Base-by-base conservation (phyloP, 495 filamentous ascomycete genomes). In the Immersiella caudata region DNA sequence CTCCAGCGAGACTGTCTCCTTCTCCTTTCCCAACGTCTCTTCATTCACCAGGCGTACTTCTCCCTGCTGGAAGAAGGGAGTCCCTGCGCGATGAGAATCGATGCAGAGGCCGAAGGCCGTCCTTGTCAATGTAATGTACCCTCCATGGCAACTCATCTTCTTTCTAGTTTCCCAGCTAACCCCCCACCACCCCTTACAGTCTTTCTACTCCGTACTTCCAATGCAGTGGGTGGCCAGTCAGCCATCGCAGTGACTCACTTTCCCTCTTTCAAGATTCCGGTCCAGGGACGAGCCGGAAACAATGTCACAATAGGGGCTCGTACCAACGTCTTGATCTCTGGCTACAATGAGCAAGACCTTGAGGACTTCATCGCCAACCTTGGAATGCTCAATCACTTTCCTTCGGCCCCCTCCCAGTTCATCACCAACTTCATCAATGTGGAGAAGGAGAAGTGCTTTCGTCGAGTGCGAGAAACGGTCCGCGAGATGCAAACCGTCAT, bases 131-230 rank as follows among this genome's bases (percentile, higher is more conserved):
- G 61, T 63, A 54, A 9, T 14, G 26, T n/a, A n/a, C n/a, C n/a
- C n/a, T n/a, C n/a, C n/a, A n/a, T n/a, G n/a, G n/a, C n/a, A n/a
- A n/a, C n/a, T n/a, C n/a, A 24, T 12, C 24, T 5, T n/a, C 20
- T 52, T 49, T 6, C 24, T 22, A 27, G 54, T 21, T 54, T 29
- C 29, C 58, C 9, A 16, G 29, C 29, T 4, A 8, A 33, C 29
- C 8, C 3, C 3, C 29, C 8, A 8, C 3, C 8, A 8, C 29
- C 8, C 29, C 24, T 7, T 2, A 12, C 61, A 63, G 61, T 54
- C 22, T 63, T 54, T 46, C 16, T 63, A 24, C 61, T 63, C 61
- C 61, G 61, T 25, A 63, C 61, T 4, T 63, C 61, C 46, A 63
- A 63, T 46, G 61, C 61, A 7, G 7, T 54, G 1, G 21, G 18